Evolutionary conservation across 2,329 filamentous ascomycete genomes (phyloP).

Genomic region (Nannizziopsis arthrosporioides): DNA sequence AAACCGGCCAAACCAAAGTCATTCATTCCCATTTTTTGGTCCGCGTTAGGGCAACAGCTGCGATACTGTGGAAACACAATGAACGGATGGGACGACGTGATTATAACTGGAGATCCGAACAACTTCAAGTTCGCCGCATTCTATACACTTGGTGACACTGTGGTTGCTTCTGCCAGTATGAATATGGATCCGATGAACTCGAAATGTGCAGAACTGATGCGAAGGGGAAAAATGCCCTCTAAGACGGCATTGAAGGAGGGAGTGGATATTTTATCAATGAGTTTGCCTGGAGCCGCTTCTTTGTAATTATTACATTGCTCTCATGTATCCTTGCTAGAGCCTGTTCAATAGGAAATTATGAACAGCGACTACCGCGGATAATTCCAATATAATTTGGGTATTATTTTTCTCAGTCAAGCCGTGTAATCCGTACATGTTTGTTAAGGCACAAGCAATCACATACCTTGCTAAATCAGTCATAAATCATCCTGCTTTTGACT

Average conservation of each 20-base stretch:
- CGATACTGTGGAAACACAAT: conserved; percentile 84
- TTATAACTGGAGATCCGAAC: conserved; percentile 64
- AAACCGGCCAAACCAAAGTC: conserved; percentile 45
- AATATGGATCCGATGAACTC: conserved; percentile 75
- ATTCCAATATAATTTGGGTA: too few species aligned
- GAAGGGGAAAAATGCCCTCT: conserved; percentile 63
- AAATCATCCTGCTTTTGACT: conserved; percentile 5
- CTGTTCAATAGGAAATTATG: too few species aligned
- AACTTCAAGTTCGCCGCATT: conserved; percentile 79
- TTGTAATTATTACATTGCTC: conserved; percentile 4
- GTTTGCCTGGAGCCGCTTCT: conserved; percentile 9
- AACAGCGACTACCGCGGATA: too few species aligned
- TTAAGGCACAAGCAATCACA: not conserved
- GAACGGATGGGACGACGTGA: conserved; percentile 72
- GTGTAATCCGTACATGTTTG: not conserved
- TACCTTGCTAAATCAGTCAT: not conserved
- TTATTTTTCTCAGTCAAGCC: too few species aligned
- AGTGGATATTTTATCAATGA: conserved; percentile 29
- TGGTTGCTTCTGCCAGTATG: conserved; percentile 88
- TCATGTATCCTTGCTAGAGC: not conserved
- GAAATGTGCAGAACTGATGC: conserved; percentile 77
- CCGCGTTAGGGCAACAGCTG: conserved; percentile 74
- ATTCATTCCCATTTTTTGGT: conserved; percentile 96
- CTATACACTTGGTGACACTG: conserved; percentile 73
- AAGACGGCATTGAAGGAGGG: conserved; percentile 62